A percentile compares a stretch with the other conserved stretches of the same genome.
Evolutionary conservation across 345 rosid species (phyloP).

Genomic region (Trapa incisa): DNA sequence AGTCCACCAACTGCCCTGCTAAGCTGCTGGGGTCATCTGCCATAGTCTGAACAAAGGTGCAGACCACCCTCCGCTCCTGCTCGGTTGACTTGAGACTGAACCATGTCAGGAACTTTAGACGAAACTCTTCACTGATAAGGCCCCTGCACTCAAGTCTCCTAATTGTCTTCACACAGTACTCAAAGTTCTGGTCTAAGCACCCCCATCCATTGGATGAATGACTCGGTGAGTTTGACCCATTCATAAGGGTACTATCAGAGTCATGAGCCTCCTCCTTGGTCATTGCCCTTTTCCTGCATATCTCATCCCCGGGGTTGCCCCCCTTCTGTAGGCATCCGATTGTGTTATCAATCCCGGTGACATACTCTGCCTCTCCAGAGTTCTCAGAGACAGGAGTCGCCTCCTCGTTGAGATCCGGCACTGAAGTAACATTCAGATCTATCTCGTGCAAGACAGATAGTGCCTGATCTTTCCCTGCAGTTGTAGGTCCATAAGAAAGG

Average conservation of each 20-base stretch:
- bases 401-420: conserved; percentile 91
- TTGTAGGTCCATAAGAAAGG: conserved; percentile 21
- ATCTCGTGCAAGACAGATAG: conserved; percentile 46
- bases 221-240: conserved; percentile 35
- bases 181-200: conserved; percentile 65
- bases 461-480: conserved; percentile 23
- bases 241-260: conserved; percentile 69
- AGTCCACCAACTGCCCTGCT: conserved; percentile 81
- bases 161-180: conserved; percentile 69
- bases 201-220: conserved; percentile 32
- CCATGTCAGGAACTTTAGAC: conserved; percentile 89
- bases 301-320: conserved; percentile 44
- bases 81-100: conserved; percentile 74
- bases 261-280: conserved; percentile 65
- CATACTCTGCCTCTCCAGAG: conserved; percentile 66
- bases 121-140: conserved; percentile 59
- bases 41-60: conserved; percentile 72
- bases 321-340: conserved; percentile 31
- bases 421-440: conserved; percentile 69
- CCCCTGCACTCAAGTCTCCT: conserved; percentile 80
- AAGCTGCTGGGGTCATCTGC: conserved; percentile 79
- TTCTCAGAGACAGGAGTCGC: conserved; percentile 64
- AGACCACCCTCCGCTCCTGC: conserved; percentile 83
- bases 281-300: conserved; percentile 52
- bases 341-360: conserved; percentile 25